These are phyloP conservation scores for Blastomyces gilchristii DNA, from an alignment of 2,329 filamentous ascomycete species.

Conservation along the genomic window DNA sequence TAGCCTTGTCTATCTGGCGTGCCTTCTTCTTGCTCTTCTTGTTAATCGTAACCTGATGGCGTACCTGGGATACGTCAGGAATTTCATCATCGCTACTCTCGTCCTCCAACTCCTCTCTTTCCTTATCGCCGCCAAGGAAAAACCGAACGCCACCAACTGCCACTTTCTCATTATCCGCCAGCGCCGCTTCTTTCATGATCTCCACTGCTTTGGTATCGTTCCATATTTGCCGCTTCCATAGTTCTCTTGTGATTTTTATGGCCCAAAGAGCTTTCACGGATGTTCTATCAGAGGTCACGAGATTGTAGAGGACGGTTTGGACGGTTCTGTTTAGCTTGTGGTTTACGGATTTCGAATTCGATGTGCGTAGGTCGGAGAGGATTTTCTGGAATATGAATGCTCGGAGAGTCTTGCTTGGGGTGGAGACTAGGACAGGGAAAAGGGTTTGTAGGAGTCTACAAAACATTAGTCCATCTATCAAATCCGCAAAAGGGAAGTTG, in stretches of 20 bases:
- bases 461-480: neutral
- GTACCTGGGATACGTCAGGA: constrained; percentile 67
- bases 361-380: constrained; percentile 75
- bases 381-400: constrained; percentile 82
- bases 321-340: constrained; percentile 88
- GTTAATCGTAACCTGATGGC: constrained; percentile 82
- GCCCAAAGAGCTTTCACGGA: constrained; percentile 89
- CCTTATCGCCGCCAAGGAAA: constrained; percentile 92
- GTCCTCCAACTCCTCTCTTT: constrained; percentile 85
- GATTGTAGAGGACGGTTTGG: constrained; percentile 85
- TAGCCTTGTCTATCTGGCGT: constrained; percentile 66
- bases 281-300: constrained; percentile 73
- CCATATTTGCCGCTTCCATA: constrained; percentile 97
- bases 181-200: constrained; percentile 87
- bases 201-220: constrained; percentile 90
- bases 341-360: constrained; percentile 79
- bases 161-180: constrained; percentile 90
- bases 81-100: constrained; percentile 71
- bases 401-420: constrained; percentile 80
- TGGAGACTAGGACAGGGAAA: constrained; percentile 90
- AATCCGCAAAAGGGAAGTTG: neutral
- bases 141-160: constrained; percentile 78
- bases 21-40: constrained; percentile 90
- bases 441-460: constrained; percentile 65
- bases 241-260: constrained; percentile 84